These are phyloP conservation scores for Monilinia laxa DNA, from an alignment of 2,329 filamentous ascomycete species.

Conservation along the genomic window DNA sequence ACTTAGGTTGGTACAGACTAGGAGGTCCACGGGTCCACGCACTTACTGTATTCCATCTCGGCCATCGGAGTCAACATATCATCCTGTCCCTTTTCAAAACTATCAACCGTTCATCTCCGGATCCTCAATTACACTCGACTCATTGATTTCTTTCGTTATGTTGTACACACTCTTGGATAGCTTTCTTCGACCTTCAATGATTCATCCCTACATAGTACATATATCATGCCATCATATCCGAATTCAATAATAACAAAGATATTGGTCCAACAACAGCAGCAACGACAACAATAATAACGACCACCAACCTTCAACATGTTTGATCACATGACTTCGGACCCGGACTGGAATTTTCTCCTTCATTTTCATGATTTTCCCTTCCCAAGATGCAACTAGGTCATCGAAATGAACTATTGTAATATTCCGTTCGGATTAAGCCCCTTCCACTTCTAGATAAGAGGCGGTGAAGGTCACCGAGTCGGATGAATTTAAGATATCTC, in stretches of 20 bases:
- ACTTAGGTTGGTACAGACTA: no score
- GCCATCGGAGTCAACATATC: neutral
- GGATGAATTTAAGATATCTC: slow-evolving; percentile 12
- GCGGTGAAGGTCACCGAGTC: neutral
- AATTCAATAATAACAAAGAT: neutral
- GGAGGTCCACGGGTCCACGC: no score
- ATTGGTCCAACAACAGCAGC: no score
- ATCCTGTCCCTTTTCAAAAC: no score
- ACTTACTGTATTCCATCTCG: neutral
- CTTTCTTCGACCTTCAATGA: no score
- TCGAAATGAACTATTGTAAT: neutral
- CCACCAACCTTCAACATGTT: no score
- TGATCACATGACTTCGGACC: neutral
- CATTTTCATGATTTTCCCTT: neutral
- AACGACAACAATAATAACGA: no score
- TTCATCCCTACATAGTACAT: no score
- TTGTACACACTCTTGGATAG: neutral
- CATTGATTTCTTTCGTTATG: neutral
- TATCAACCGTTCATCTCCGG: no score
- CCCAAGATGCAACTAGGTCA: neutral
- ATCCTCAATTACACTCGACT: no score
- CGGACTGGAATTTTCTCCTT: neutral
- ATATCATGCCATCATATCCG: neutral
- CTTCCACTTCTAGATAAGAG: neutral
- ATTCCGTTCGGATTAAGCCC: neutral